Evolutionary conservation across 768 basidiomycete genomes (phyloP).

Genomic region (Tricholoma furcatifolium): DNA sequence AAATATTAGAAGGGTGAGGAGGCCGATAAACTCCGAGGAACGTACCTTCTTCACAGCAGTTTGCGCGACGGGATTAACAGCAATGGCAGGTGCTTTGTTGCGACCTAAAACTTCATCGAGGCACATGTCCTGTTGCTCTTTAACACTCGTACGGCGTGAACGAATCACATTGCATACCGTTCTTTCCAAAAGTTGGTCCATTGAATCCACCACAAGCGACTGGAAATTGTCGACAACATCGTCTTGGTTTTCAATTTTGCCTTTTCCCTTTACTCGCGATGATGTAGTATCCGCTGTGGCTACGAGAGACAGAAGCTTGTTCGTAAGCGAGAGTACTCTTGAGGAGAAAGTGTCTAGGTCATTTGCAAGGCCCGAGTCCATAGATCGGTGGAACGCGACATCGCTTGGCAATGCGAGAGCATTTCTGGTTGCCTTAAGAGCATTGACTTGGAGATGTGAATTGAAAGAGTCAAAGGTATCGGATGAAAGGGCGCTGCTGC

Average conservation of each 20-base stretch:
- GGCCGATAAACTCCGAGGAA: not conserved
- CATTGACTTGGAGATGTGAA: conserved; percentile 53
- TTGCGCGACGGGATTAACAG: conserved; percentile 43
- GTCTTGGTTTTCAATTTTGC: conserved; percentile 62
- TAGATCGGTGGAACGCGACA: conserved; percentile 85
- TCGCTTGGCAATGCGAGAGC: conserved; percentile 68
- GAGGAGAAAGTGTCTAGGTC: conserved; percentile 70
- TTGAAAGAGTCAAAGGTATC: conserved; percentile 52
- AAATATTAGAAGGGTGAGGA: conserved; percentile 7
- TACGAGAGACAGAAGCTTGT: conserved; percentile 56
- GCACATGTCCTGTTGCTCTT: conserved; percentile 63
- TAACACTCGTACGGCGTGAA: not conserved
- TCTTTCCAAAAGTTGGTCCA: conserved; percentile 84
- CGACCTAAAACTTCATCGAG: conserved; percentile 78
- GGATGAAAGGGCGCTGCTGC: conserved; percentile 11
- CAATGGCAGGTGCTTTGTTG: conserved; percentile 64
- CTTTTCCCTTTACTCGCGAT: conserved; percentile 48
- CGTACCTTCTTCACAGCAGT: conserved; percentile 31
- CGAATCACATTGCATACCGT: conserved; percentile 50
- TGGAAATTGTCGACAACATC: conserved; percentile 85
- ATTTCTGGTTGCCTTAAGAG: conserved; percentile 61
- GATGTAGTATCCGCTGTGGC: conserved; percentile 38
- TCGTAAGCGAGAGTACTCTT: conserved; percentile 64
- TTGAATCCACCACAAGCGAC: conserved; percentile 70
- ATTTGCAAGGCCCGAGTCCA: conserved; percentile 68